Conservation (phyloP, 257 asterid genomes). For the Ehretia macrophylla region DNA sequence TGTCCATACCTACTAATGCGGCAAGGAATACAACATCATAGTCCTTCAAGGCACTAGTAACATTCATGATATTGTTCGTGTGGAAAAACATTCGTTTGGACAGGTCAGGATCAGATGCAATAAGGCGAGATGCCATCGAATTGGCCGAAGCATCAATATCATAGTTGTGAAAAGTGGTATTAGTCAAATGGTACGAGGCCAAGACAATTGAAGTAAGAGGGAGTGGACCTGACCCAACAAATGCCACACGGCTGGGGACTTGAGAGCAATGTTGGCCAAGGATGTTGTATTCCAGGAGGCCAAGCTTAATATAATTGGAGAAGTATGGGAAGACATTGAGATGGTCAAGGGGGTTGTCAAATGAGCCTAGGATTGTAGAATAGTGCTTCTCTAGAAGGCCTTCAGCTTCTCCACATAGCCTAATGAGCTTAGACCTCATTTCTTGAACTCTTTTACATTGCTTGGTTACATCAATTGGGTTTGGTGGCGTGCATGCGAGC, state of each 20-base stretch:
- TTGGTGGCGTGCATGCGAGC: slow-evolving; percentile 20
- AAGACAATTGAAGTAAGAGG: slow-evolving; percentile 82
- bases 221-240: slow-evolving; percentile 87
- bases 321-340: slow-evolving; percentile 64
- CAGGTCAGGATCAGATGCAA: slow-evolving; percentile 45
- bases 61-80: slow-evolving; percentile 57
- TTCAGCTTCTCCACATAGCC: slow-evolving; percentile 73
- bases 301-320: slow-evolving; percentile 65
- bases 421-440: slow-evolving; percentile 57
- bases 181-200: slow-evolving; percentile 51
- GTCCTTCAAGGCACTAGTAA: slow-evolving; percentile 30
- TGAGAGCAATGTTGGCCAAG: slow-evolving; percentile 33
- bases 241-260: slow-evolving; percentile 46
- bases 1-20: slow-evolving; percentile 82
- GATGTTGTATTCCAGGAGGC: slow-evolving; percentile 57
- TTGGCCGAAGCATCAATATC: slow-evolving; percentile 66
- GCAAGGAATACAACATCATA: slow-evolving; percentile 87
- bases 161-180: slow-evolving; percentile 57
- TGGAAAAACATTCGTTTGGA: slow-evolving; percentile 52
- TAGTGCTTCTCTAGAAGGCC: slow-evolving; percentile 67
- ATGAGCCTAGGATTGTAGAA: slow-evolving; percentile 45
- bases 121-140: slow-evolving; percentile 45
- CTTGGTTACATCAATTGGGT: slow-evolving; percentile 71
- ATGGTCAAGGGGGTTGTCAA: slow-evolving; percentile 51
- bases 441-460: slow-evolving; percentile 52